These are phyloP conservation scores for Aulographum hederae DNA, from an alignment of 2,329 filamentous ascomycete genomes.

Conservation along the genomic window DNA sequence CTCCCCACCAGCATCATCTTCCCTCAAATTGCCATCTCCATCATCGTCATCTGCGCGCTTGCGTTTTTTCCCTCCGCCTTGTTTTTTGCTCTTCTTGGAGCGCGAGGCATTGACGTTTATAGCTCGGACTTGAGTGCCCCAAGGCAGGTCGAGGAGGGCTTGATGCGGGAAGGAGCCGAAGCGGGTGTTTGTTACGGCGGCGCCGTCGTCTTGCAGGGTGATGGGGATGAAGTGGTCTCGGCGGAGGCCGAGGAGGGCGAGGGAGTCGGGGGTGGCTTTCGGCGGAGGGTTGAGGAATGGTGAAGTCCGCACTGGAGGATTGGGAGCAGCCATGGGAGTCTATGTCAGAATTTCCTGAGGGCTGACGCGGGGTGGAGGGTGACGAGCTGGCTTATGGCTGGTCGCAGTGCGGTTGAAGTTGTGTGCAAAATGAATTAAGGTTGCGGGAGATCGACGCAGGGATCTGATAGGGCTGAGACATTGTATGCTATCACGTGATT, in stretches of 20 bases:
- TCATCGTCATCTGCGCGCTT: slow-evolving; percentile 22
- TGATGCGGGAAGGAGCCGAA: slow-evolving; percentile 57
- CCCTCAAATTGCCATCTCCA: slow-evolving; percentile 12
- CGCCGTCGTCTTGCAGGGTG: slow-evolving; percentile 30
- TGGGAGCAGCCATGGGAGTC: too few species aligned
- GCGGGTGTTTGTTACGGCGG: slow-evolving; percentile 57
- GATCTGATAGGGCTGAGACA: too few species aligned
- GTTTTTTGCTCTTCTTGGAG: slow-evolving; percentile 37
- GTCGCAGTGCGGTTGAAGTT: too few species aligned
- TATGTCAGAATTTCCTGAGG: too few species aligned
- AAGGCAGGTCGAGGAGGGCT: slow-evolving; percentile 48
- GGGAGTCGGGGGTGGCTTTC: slow-evolving; percentile 41
- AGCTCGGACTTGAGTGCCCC: slow-evolving; percentile 83
- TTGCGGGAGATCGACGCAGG: too few species aligned
- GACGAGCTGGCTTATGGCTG: too few species aligned
- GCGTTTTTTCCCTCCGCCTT: slow-evolving; percentile 20
- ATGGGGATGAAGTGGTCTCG: slow-evolving; percentile 70
- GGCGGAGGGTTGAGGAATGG: slow-evolving; percentile 61
- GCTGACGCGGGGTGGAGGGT: too few species aligned
- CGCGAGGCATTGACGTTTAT: slow-evolving; percentile 84
- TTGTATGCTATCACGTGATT: too few species aligned
- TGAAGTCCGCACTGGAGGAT: too few species aligned
- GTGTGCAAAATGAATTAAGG: too few species aligned
- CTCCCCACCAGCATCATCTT: slow-evolving; percentile 9
- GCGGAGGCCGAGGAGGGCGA: slow-evolving; percentile 76